Evolutionary conservation across 1,284 basidiomycete species (phyloP).

Genomic region (Fistulinella cinereoalba): DNA sequence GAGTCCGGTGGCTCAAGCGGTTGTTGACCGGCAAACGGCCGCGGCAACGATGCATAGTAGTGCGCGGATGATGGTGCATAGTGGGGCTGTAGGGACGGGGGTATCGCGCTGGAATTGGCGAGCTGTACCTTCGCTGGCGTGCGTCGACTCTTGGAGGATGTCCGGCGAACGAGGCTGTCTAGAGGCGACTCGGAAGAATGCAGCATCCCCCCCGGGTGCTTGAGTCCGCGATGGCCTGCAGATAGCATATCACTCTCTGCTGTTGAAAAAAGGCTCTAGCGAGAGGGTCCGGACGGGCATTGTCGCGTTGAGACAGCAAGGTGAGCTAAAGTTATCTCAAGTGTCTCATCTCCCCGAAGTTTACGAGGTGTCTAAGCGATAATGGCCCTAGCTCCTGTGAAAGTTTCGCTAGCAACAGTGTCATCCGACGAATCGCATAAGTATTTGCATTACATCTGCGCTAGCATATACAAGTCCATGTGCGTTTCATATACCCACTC

Average conservation of each 20-base stretch:
- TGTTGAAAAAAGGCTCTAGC: background rate
- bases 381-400: conserved; percentile 12
- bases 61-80: background rate
- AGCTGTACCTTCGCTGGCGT: conserved; percentile 8
- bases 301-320: background rate
- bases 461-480: background rate
- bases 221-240: conserved; percentile 12
- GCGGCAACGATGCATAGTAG: conserved; percentile 7
- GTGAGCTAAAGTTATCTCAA: background rate
- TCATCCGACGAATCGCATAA: too few species aligned
- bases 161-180: conserved; percentile 38
- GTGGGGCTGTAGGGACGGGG: conserved; percentile 12
- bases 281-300: conserved; percentile 11
- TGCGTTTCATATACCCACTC: conserved; percentile 42
- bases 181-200: conserved; percentile 38
- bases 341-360: conserved; percentile 1
- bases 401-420: conserved; percentile 1
- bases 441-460: too few species aligned
- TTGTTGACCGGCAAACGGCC: conserved; percentile 4
- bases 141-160: conserved; percentile 37
- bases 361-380: conserved; percentile 5
- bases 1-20: conserved; percentile 44
- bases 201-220: conserved; percentile 14
- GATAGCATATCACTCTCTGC: conserved; percentile 18
- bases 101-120: background rate